Evolutionary conservation across 805 yeast genomes (phyloP).

Genomic region (Saccharomycopsis sp.): DNA sequence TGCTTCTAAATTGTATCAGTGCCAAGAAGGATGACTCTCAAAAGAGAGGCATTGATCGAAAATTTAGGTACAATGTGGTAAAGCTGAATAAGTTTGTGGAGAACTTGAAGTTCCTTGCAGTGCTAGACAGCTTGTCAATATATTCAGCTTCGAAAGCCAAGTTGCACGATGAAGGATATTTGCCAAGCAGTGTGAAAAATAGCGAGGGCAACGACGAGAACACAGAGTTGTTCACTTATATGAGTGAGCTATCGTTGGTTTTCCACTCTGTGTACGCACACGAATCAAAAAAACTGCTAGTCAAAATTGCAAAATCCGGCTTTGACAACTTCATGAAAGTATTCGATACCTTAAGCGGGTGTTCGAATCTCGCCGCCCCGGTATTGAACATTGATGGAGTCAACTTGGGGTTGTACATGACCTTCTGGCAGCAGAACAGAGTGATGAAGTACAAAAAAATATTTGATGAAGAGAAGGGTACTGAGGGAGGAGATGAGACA

Average conservation of each 20-base stretch:
- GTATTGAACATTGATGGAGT: constrained; percentile 3
- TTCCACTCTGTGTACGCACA: background rate
- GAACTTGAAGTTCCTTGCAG: constrained; percentile 13
- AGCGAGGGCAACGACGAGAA: background rate
- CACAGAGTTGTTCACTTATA: constrained; percentile 14
- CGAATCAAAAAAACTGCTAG: constrained; percentile 1
- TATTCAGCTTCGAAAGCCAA: constrained; percentile 2
- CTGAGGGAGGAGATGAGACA: no score
- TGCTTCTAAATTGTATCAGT: no score
- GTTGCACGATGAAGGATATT: background rate
- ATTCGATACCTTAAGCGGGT: constrained; percentile 18
- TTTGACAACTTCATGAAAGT: background rate
- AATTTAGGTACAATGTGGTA: constrained; percentile 8
- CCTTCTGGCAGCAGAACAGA: constrained; percentile 19
- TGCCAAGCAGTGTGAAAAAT: background rate
- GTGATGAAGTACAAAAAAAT: constrained; percentile 8
- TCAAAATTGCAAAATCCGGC: background rate
- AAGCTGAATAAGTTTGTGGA: constrained; percentile 10
- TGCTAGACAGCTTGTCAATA: constrained; percentile 11
- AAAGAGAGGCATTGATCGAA: no score
- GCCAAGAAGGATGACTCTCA: no score
- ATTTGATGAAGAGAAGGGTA: constrained; percentile 5
- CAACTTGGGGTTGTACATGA: constrained; percentile 17
- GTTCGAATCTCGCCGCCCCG: constrained; percentile 9
- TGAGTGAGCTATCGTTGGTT: constrained; percentile 14